phyloP scores from a whole-genome alignment of 192 early-diverging fungal genomes.

The Spizellomyces sp. region DNA sequence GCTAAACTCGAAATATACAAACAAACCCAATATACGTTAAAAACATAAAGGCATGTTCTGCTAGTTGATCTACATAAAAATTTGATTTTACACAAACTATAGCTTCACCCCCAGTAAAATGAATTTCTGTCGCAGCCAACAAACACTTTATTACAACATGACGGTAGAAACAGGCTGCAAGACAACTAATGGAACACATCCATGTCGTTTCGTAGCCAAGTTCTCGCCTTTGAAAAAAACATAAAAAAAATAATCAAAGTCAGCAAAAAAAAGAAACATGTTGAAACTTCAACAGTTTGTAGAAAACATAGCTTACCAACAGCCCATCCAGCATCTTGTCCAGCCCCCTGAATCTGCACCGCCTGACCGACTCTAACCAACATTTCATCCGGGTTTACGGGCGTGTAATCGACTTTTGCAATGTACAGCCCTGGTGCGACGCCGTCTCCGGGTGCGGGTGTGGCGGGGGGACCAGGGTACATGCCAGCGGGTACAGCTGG shows the following conservation, averaged over 20 bases:
- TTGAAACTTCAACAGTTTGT: neutral
- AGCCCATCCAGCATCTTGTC: conserved; percentile 10
- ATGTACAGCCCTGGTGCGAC: neutral
- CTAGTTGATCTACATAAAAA: too few species aligned
- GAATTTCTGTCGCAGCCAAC: neutral
- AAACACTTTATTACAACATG: neutral
- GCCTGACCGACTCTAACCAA: conserved; percentile 3
- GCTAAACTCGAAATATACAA: too few species aligned
- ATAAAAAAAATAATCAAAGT: too few species aligned
- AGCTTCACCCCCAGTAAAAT: neutral
- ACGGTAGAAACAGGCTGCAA: neutral
- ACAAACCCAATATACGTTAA: too few species aligned
- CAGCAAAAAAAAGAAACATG: too few species aligned
- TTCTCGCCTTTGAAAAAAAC: too few species aligned
- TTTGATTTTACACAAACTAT: too few species aligned
- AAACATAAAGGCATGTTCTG: too few species aligned
- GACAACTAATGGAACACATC: neutral
- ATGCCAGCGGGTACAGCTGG: neutral
- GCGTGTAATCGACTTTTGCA: neutral
- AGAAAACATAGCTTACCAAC: neutral
- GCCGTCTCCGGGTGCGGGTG: neutral
- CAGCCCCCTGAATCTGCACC: conserved; percentile 1
- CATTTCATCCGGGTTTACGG: neutral
- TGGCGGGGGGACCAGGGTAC: neutral
- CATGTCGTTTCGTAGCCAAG: neutral